Evolutionary conservation across 2,329 filamentous ascomycete species (phyloP).

Genomic region (Calcarisporium arbuscula): DNA sequence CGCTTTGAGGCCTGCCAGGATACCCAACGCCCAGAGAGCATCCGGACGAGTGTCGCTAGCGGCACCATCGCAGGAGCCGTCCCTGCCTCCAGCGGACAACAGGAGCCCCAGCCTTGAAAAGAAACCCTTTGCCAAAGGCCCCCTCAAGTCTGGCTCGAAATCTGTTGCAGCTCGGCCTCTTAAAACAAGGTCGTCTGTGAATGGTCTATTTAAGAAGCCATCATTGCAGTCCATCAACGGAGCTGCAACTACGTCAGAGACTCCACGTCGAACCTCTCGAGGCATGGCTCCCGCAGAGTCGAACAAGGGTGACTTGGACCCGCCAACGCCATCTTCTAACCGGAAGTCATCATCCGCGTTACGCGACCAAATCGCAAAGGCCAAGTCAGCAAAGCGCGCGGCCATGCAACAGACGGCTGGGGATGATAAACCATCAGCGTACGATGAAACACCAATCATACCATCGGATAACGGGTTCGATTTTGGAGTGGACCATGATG

Average conservation of each 20-base stretch:
- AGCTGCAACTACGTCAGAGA: conserved; percentile 7
- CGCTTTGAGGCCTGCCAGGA: conserved; percentile 13
- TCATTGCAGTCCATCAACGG: conserved; percentile 35
- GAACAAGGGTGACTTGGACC: conserved; percentile 10
- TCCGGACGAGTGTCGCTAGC: not conserved
- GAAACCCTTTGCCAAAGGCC: conserved; percentile 14
- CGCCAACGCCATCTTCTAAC: conserved; percentile 18
- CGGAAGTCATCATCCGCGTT: conserved; percentile 72
- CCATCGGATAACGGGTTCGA: conserved; percentile 36
- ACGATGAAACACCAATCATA: conserved; percentile 29
- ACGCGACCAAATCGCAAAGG: conserved; percentile 86
- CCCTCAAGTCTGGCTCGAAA: conserved; percentile 38
- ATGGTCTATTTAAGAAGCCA: conserved; percentile 50
- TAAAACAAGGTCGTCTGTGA: conserved; percentile 46
- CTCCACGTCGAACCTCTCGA: conserved; percentile 15
- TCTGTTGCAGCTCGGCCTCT: conserved; percentile 38
- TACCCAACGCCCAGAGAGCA: too few species aligned
- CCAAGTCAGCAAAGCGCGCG: conserved; percentile 72
- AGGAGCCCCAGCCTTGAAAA: conserved; percentile 35
- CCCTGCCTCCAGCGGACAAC: conserved; percentile 16
- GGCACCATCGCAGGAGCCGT: not conserved
- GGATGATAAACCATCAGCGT: conserved; percentile 2
- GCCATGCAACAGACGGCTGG: conserved; percentile 29
- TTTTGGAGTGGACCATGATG: conserved; percentile 47
- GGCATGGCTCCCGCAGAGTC: conserved; percentile 13